These are phyloP conservation scores for Lachnellula suecica DNA, from an alignment of 2,329 filamentous ascomycete genomes.

Conservation along the genomic window DNA sequence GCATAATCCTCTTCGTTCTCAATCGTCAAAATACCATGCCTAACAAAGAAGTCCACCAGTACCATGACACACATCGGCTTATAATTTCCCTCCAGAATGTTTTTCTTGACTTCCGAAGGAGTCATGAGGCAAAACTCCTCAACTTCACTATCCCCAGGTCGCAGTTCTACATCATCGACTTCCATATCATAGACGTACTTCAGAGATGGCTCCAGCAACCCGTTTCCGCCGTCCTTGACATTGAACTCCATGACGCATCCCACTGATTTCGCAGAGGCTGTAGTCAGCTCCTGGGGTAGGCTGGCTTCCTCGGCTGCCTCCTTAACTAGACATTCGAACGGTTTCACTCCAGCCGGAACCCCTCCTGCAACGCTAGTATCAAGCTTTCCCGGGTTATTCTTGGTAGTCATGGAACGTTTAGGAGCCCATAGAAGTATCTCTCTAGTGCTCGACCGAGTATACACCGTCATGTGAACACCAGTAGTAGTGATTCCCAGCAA, in stretches of 20 bases:
- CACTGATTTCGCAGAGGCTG: slow-evolving; percentile 53
- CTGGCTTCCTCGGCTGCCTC: slow-evolving; percentile 88
- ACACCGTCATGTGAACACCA: slow-evolving; percentile 78
- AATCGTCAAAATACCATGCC: slow-evolving; percentile 73
- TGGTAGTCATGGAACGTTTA: slow-evolving; percentile 69
- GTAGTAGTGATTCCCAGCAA: slow-evolving; percentile 74
- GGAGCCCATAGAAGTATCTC: slow-evolving; percentile 79
- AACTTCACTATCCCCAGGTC: slow-evolving; percentile 83
- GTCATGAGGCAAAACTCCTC: slow-evolving; percentile 76
- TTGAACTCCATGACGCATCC: slow-evolving; percentile 85
- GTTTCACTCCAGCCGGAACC: slow-evolving; percentile 74
- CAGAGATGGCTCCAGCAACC: slow-evolving; percentile 80
- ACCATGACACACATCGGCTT: slow-evolving; percentile 89
- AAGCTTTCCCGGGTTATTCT: slow-evolving; percentile 81
- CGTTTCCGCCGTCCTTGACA: slow-evolving; percentile 61
- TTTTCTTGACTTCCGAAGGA: slow-evolving; percentile 68
- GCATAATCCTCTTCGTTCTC: slow-evolving; percentile 76
- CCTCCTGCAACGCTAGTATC: slow-evolving; percentile 89
- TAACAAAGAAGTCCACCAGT: slow-evolving; percentile 81
- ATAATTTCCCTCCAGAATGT: slow-evolving; percentile 70
- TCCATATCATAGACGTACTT: slow-evolving; percentile 88
- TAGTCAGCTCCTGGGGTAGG: slow-evolving; percentile 67
- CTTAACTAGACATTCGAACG: slow-evolving; percentile 77
- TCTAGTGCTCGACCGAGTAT: slow-evolving; percentile 52
- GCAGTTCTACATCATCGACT: slow-evolving; percentile 65